Conservation (phyloP, 2,329 filamentous ascomycete genomes). For the Penicillium brasilianum region DNA sequence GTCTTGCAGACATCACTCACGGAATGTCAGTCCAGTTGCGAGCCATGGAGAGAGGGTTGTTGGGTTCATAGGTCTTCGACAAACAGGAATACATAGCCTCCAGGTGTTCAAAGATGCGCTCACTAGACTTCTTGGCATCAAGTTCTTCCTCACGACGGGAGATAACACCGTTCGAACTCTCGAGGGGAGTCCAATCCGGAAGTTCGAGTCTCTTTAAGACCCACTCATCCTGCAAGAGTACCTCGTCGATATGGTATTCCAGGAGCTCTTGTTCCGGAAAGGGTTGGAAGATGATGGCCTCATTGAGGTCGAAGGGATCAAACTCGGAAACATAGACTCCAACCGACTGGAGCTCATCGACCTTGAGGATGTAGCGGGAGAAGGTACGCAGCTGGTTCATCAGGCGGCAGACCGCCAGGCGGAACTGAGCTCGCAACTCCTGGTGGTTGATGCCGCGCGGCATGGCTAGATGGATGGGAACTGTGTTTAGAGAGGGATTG, state of each 20-base stretch:
- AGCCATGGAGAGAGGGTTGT: not conserved
- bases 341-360: not conserved
- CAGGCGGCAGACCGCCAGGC: not conserved
- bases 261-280: not conserved
- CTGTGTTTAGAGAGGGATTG: too few relatives aligned
- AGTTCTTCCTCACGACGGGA: not conserved
- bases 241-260: not conserved
- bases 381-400: not conserved
- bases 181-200: not conserved
- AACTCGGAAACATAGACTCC: not conserved
- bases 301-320: not conserved
- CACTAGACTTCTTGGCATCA: not conserved
- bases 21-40: not conserved
- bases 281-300: conserved; percentile 6
- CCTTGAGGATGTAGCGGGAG: not conserved
- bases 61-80: not conserved
- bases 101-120: not conserved
- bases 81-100: not conserved
- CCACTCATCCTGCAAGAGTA: not conserved
- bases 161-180: not conserved
- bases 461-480: not conserved
- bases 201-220: not conserved
- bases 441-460: not conserved
- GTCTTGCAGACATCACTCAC: not conserved
- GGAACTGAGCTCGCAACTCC: not conserved